These are phyloP conservation scores for Chlorella sp. DNA, from an alignment of 139 green algal species.

Conservation along the genomic window DNA sequence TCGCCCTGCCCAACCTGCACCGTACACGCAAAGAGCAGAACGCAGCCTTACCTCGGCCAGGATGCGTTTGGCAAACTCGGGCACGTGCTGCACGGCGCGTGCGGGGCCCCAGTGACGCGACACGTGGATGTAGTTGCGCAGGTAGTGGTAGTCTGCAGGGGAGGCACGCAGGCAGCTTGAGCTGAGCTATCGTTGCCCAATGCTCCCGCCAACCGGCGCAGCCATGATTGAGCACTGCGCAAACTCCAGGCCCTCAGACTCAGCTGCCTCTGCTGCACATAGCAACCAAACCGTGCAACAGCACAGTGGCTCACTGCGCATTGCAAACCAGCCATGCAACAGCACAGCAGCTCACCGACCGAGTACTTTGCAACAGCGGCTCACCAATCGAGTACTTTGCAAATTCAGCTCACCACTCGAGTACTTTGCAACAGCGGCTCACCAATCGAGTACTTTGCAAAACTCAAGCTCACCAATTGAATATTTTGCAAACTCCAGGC, in stretches of 20 bases:
- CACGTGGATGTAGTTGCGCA: slow-evolving; percentile 88
- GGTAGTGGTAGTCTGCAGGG: slow-evolving; percentile 37
- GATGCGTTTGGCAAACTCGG: slow-evolving; percentile 75
- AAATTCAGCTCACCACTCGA: too few species aligned
- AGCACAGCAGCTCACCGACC: not conserved
- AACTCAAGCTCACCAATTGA: too few species aligned
- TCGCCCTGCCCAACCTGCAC: not conserved
- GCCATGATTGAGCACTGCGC: too few species aligned
- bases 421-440: not conserved
- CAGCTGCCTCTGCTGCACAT: too few species aligned
- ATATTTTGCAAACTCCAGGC: slow-evolving; percentile 97
- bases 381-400: not conserved
- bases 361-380: not conserved
- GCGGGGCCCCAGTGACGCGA: slow-evolving; percentile 61
- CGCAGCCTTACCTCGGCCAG: slow-evolving; percentile 46
- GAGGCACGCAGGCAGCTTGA: not conserved
- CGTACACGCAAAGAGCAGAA: not conserved
- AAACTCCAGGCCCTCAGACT: too few species aligned
- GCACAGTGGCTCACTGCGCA: too few species aligned
- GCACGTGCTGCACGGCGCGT: slow-evolving; percentile 69
- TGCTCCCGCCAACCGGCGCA: too few species aligned
- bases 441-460: not conserved
- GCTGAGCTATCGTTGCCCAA: too few species aligned
- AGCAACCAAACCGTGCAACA: too few species aligned
- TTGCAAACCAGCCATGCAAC: too few species aligned